A percentile compares a stretch with the other conserved stretches of the same genome.
phyloP scores from a whole-genome alignment of 192 early-diverging fungal species.

The Backusella liffmaniae region DNA sequence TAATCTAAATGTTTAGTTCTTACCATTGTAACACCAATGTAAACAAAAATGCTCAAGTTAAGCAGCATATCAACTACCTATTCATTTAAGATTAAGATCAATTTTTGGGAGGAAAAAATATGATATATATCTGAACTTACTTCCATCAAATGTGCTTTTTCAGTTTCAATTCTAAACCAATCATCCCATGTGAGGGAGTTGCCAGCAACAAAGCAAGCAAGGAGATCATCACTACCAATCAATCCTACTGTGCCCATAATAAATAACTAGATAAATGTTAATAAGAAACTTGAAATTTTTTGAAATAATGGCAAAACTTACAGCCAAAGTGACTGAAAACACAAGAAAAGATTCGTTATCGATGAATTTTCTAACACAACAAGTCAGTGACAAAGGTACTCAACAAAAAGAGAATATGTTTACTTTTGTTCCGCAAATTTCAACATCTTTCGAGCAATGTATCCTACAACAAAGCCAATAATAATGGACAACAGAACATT shows the following conservation, averaged over 20 bases:
- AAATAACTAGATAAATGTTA: conserved; percentile 32
- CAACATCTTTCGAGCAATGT: conserved; percentile 60
- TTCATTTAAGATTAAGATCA: neutral
- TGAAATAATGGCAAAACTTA: conserved; percentile 23
- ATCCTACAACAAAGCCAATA: conserved; percentile 74
- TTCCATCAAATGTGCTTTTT: conserved; percentile 79
- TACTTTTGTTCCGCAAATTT: conserved; percentile 59
- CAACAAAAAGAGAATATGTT: conserved; percentile 5
- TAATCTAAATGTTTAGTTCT: neutral
- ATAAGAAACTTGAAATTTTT: neutral
- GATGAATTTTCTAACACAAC: conserved; percentile 59
- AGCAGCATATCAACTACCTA: conserved; percentile 69
- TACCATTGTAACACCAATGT: conserved; percentile 72
- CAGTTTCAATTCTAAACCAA: conserved; percentile 81
- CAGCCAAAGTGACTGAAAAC: conserved; percentile 75
- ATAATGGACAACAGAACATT: conserved; percentile 69
- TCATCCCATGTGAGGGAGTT: conserved; percentile 87
- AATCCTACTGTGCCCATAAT: conserved; percentile 72
- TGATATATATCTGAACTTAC: conserved; percentile 23
- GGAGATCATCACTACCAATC: conserved; percentile 71
- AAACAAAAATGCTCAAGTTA: conserved; percentile 88
- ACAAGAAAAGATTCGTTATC: conserved; percentile 87
- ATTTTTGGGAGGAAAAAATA: neutral
- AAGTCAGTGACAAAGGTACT: neutral
- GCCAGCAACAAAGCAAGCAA: conserved; percentile 79